Conservation (phyloP, 768 basidiomycete species). For the Rubroboletus pulcherrimus region DNA sequence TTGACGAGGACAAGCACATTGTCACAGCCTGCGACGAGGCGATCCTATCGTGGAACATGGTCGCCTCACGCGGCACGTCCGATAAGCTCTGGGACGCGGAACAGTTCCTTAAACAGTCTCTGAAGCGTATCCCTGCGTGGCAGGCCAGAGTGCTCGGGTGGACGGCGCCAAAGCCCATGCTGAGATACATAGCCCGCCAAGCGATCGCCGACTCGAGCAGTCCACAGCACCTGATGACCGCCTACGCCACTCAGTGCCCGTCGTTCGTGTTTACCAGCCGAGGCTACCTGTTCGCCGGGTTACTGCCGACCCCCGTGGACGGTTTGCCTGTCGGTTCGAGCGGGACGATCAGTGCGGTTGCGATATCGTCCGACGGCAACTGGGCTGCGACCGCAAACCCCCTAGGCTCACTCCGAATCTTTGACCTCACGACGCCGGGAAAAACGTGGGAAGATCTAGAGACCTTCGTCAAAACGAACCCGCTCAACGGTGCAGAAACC, state of each 20-base stretch:
- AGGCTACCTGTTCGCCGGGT: not conserved
- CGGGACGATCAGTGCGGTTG: not conserved
- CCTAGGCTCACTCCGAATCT: constrained; percentile 6
- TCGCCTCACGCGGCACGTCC: constrained; percentile 1
- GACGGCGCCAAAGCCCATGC: not conserved
- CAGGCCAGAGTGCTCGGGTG: constrained; percentile 4
- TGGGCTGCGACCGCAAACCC: constrained; percentile 9
- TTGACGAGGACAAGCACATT: constrained; percentile 8
- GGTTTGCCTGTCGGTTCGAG: not conserved
- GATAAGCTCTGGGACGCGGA: not conserved
- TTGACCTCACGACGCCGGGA: not conserved
- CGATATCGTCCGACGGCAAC: constrained; percentile 21
- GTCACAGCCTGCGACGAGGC: constrained; percentile 4
- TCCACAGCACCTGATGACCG: not conserved
- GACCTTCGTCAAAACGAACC: not conserved
- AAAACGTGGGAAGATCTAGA: constrained; percentile 2
- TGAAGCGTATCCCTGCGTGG: constrained; percentile 3
- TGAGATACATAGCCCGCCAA: not conserved
- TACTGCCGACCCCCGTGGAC: not conserved
- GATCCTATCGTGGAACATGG: constrained; percentile 9
- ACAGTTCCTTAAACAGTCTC: not conserved
- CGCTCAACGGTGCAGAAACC: not conserved
- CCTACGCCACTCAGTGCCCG: constrained; percentile 4
- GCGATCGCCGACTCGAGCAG: not conserved
- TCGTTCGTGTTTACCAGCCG: constrained; percentile 1